Base-by-base conservation (phyloP, 2,329 filamentous ascomycete genomes). In the Sclerotinia trifoliorum region DNA sequence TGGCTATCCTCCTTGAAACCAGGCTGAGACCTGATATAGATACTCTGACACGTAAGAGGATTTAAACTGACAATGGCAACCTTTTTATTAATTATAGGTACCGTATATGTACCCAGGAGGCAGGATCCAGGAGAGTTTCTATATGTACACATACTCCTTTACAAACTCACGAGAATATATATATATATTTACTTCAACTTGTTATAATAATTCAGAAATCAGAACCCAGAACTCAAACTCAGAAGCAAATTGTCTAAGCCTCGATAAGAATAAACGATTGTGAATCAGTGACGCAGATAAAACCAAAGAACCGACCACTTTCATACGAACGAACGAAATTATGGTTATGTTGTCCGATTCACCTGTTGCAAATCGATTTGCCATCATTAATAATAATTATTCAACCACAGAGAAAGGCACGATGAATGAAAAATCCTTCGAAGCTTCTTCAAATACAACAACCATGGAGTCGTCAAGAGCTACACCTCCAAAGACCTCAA, bases 401-500 rank as follows among this genome's bases (percentile, higher is more conserved):
- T 62, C 65, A 24, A n/a, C 46, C 29, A 15, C 29, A 21, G 26
- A 48, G 26, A 49, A 39, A 48, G 39, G 5, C 21, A 29, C 56
- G 11, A 42, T 65, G 13, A 42, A 35, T 17, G 42, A 56, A 29
- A 32, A 64, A 11, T 56, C 15, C 19, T n/a, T 42, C 10, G 58
- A 56, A 64, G 15, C 29, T 21, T 15, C 61, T 32, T 15, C 35
- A 26, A 29, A 32, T 10, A 57, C 35, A 17, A 32, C 19, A 42
- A 68, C 24, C 39, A 65, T 65, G 61, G 52, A 68, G 10, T 35
- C 26, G 15, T 32, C 67, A 46, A n/a, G 8, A 15, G 39, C 17
- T 24, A 58, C 26, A 48, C 54, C 62, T n/a, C 63, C 68, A 10
- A 70, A 67, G 49, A 44, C 60, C 29, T 69, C 68, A 3, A 70